phyloP scores from a whole-genome alignment of 768 basidiomycete species.

The Cyclocybe cylindracea region DNA sequence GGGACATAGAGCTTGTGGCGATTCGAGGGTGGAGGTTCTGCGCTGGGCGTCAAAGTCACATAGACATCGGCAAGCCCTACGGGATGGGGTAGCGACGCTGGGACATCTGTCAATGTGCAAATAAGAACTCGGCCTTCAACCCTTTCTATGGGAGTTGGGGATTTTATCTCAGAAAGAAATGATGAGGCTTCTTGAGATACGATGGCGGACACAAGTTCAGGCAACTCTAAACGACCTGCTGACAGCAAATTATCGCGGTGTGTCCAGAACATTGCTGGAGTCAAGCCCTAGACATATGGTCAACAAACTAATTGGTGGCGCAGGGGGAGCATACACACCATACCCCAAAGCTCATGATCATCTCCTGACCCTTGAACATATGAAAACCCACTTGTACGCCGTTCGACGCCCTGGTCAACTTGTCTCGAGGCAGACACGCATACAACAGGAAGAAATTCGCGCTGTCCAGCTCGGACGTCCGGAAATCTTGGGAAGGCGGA shows the following conservation, averaged over 20 bases:
- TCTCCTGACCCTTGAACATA: constrained; percentile 96
- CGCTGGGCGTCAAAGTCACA: constrained; percentile 12
- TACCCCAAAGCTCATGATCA: constrained; percentile 90
- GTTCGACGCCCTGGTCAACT: constrained; percentile 57
- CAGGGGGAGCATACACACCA: constrained; percentile 40
- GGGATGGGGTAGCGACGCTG: constrained; percentile 6
- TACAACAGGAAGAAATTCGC: constrained; percentile 62
- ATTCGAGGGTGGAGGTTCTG: not conserved
- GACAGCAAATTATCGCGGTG: constrained; percentile 50
- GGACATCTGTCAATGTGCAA: constrained; percentile 29
- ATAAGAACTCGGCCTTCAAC: constrained; percentile 45
- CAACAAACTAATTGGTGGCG: not conserved
- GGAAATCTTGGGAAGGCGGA: constrained; percentile 43
- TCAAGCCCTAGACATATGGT: constrained; percentile 59
- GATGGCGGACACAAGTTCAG: constrained; percentile 38
- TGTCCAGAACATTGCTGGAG: constrained; percentile 71
- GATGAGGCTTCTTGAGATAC: constrained; percentile 15
- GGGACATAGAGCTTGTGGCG: constrained; percentile 7
- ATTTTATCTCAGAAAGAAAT: not conserved
- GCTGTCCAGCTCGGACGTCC: constrained; percentile 10
- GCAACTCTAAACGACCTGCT: constrained; percentile 49
- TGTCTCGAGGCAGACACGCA: constrained; percentile 87
- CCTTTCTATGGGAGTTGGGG: constrained; percentile 31
- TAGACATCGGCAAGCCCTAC: constrained; percentile 7
- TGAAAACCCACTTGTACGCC: constrained; percentile 67